Evolutionary conservation across 345 rosid genomes (phyloP), one percentile per base, ranked within the genome.

Genomic region (Conringia planisiliqua): DNA sequence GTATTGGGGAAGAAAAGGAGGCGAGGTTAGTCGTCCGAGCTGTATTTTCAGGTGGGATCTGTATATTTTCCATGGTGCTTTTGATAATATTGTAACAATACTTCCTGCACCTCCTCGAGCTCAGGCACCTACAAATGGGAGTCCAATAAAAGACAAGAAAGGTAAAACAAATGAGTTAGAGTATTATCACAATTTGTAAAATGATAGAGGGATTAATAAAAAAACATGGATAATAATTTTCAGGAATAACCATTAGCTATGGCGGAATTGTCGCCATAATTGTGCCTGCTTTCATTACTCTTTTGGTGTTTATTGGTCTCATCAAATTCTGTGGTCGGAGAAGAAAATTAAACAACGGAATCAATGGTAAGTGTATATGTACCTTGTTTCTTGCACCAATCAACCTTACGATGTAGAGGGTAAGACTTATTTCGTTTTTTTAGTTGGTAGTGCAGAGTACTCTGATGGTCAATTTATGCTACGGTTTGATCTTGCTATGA

Each of bases 271-370:
- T 74, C 12, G 30, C 35, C 3, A 26, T 79, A 38, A 43, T 74
- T 16, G 72, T 81, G 68, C 68, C 74, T 67, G 10, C 60, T 33
- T 29, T n/a, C 20, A 6, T 77, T 16, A 32, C 47, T 47, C n/a
- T 57, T 13, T 17, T 66, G 2, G 61, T 35, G 18, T 18, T 71
- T 5, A 35, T 50, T 1, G 52, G 56, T 40, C 1, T 72, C 58
- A 12, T 55, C 17, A 65, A 62, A 17, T 8, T 38, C 8, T 51
- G 29, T 51, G 13, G 46, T 22, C 38, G 32, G n/a, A 66, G 39
- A 55, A 66, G 55, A 20, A 29, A 44, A 44, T 43, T 18, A 10
- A 17, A 36, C 64, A 17, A 18, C n/a, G 35, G 1, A 18, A 44
- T 9, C 44, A 58, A 51, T 24, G 1, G 57, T 51, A 51, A 22